phyloP scores from a whole-genome alignment of 2,329 filamentous ascomycete species.

The Colletotrichum truncatum region DNA sequence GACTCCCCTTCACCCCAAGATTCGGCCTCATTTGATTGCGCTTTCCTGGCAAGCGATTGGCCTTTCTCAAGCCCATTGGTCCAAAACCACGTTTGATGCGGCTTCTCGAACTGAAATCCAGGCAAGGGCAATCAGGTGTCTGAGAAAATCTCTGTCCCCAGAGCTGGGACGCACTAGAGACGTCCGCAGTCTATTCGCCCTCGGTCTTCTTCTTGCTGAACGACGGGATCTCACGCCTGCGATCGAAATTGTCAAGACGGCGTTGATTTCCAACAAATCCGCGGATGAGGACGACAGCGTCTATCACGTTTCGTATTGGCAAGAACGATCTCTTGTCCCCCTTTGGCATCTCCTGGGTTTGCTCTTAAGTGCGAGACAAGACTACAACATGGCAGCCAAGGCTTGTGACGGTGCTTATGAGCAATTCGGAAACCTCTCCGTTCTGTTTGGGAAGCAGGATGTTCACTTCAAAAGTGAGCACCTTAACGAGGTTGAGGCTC shows the following conservation, averaged over 20 bases:
- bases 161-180: slow-evolving; percentile 74
- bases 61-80: slow-evolving; percentile 87
- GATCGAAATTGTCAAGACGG: slow-evolving; percentile 82
- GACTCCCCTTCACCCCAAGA: slow-evolving; percentile 46
- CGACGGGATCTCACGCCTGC: slow-evolving; percentile 82
- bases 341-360: slow-evolving; percentile 93
- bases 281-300: slow-evolving; percentile 53
- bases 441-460: slow-evolving; percentile 73
- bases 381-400: slow-evolving; percentile 81
- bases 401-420: slow-evolving; percentile 93
- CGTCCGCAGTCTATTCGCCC: slow-evolving; percentile 80
- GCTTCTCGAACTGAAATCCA: slow-evolving; percentile 78
- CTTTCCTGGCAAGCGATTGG: slow-evolving; percentile 86
- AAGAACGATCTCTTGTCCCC: slow-evolving; percentile 75
- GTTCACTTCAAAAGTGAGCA: slow-evolving; percentile 71
- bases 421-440: slow-evolving; percentile 78
- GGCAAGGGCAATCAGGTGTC: slow-evolving; percentile 77
- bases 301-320: slow-evolving; percentile 62
- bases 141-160: slow-evolving; percentile 77
- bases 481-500: slow-evolving; percentile 61
- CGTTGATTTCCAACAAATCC: slow-evolving; percentile 70
- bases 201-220: slow-evolving; percentile 89
- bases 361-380: slow-evolving; percentile 85
- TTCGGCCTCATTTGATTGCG: slow-evolving; percentile 71
- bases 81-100: slow-evolving; percentile 80